Evolutionary conservation across 768 basidiomycete genomes (phyloP).

Genomic region (Leccinum incarnatum): DNA sequence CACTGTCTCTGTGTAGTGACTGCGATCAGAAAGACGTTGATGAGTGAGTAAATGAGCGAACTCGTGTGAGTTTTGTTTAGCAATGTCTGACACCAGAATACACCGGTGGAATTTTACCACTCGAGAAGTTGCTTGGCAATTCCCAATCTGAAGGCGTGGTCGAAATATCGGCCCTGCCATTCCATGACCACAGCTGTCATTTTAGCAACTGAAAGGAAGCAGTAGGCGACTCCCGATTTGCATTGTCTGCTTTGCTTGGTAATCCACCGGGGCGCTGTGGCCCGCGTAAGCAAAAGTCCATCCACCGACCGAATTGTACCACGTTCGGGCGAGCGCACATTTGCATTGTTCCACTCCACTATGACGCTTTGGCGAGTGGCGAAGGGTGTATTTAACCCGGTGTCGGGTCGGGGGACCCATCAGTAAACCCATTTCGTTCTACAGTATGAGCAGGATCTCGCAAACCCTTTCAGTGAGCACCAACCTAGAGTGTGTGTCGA

Average conservation of each 20-base stretch:
- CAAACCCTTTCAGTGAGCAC: constrained; percentile 29
- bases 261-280: neutral
- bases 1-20: neutral
- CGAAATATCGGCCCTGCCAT: neutral
- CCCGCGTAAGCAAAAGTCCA: constrained; percentile 14
- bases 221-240: constrained; percentile 4
- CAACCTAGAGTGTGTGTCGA: neutral
- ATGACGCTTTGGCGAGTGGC: constrained; percentile 27
- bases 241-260: constrained; percentile 10
- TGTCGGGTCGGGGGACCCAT: neutral
- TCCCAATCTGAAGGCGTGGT: neutral
- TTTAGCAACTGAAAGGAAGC: neutral
- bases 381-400: constrained; percentile 24
- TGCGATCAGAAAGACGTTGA: neutral
- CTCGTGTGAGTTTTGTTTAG: constrained; percentile 9
- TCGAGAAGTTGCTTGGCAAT: neutral
- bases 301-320: constrained; percentile 10
- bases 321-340: constrained; percentile 5
- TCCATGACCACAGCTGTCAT: constrained; percentile 7
- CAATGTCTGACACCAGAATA: neutral
- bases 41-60: neutral
- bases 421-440: neutral
- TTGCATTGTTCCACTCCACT: constrained; percentile 23
- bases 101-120: neutral
- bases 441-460: constrained; percentile 32